Evolutionary conservation across 768 basidiomycete genomes (phyloP).

Genomic region (Lactarius psammicola): DNA sequence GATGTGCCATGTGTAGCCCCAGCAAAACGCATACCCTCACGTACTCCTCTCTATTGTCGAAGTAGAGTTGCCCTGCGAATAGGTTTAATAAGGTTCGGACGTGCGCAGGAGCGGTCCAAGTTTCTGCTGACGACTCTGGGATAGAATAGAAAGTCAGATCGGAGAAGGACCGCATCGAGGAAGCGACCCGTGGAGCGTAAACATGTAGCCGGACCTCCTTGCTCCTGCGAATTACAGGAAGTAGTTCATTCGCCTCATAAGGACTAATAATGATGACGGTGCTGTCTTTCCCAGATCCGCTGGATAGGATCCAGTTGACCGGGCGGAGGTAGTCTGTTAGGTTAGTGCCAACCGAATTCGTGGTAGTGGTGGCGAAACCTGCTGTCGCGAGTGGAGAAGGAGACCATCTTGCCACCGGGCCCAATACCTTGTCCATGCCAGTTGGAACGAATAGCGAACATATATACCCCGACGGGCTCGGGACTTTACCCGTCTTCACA

Average conservation of each 20-base stretch:
- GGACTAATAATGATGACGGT: slow-evolving; percentile 17
- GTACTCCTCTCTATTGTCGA: slow-evolving; percentile 22
- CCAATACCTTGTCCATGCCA: background rate
- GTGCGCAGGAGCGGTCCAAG: slow-evolving; percentile 11
- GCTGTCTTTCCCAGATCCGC: slow-evolving; percentile 10
- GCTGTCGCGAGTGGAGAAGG: slow-evolving; percentile 15
- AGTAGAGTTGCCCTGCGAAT: slow-evolving; percentile 25
- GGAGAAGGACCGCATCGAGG: slow-evolving; percentile 19
- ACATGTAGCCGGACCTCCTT: slow-evolving; percentile 19
- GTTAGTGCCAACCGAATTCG: background rate
- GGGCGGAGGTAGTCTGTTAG: slow-evolving; percentile 24
- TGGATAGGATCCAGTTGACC: slow-evolving; percentile 21
- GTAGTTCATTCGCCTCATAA: slow-evolving; percentile 20
- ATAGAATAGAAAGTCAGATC: slow-evolving; percentile 15
- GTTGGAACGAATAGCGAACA: slow-evolving; percentile 7
- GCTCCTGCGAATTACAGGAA: slow-evolving; percentile 18
- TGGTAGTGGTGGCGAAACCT: slow-evolving; percentile 16
- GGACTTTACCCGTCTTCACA: slow-evolving; percentile 11
- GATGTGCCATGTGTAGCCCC: slow-evolving; percentile 20
- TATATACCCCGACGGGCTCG: background rate
- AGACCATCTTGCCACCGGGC: background rate
- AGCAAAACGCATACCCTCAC: slow-evolving; percentile 18
- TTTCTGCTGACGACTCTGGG: background rate
- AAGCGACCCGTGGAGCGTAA: slow-evolving; percentile 16
- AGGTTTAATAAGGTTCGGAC: slow-evolving; percentile 13